Evolutionary conservation across 2,329 filamentous ascomycete genomes (phyloP).

Genomic region (Xylariaceae sp.): DNA sequence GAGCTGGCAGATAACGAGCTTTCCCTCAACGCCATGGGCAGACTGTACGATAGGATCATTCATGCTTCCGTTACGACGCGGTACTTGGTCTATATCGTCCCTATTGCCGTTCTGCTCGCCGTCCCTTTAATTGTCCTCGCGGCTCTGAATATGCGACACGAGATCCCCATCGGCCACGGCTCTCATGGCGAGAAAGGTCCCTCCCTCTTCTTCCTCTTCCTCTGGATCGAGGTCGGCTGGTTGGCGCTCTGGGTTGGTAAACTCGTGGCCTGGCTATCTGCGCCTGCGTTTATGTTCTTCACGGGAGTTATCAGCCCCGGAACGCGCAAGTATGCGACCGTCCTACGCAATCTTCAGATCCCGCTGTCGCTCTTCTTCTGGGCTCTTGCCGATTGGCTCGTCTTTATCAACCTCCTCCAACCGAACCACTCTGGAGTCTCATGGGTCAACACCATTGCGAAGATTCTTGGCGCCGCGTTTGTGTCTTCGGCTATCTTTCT

Average conservation of each 20-base stretch:
- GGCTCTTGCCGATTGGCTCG: slow-evolving; percentile 57
- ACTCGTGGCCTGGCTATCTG: slow-evolving; percentile 55
- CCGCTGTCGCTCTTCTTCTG: slow-evolving; percentile 65
- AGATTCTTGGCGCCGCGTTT: slow-evolving; percentile 61
- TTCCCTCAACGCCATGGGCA: slow-evolving; percentile 60
- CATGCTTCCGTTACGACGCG: slow-evolving; percentile 58
- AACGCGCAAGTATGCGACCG: slow-evolving; percentile 63
- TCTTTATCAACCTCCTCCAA: slow-evolving; percentile 53
- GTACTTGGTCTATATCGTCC: slow-evolving; percentile 63
- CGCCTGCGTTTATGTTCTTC: slow-evolving; percentile 61
- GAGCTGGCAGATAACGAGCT: slow-evolving; percentile 47
- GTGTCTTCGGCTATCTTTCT: slow-evolving; percentile 66
- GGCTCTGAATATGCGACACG: slow-evolving; percentile 37
- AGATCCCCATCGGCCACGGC: slow-evolving; percentile 36
- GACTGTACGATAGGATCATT: slow-evolving; percentile 59
- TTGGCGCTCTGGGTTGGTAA: slow-evolving; percentile 62
- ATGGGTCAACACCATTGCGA: slow-evolving; percentile 57
- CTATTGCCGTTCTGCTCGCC: slow-evolving; percentile 56
- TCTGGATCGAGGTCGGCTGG: slow-evolving; percentile 67
- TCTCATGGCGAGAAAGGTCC: slow-evolving; percentile 36
- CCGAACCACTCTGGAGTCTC: slow-evolving; percentile 33
- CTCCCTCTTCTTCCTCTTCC: slow-evolving; percentile 56
- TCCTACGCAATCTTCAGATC: slow-evolving; percentile 59
- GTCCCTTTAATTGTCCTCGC: slow-evolving; percentile 55
- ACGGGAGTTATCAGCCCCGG: slow-evolving; percentile 64